phyloP scores from a whole-genome alignment of 805 yeast species.

The Candida vartiovaarae region DNA sequence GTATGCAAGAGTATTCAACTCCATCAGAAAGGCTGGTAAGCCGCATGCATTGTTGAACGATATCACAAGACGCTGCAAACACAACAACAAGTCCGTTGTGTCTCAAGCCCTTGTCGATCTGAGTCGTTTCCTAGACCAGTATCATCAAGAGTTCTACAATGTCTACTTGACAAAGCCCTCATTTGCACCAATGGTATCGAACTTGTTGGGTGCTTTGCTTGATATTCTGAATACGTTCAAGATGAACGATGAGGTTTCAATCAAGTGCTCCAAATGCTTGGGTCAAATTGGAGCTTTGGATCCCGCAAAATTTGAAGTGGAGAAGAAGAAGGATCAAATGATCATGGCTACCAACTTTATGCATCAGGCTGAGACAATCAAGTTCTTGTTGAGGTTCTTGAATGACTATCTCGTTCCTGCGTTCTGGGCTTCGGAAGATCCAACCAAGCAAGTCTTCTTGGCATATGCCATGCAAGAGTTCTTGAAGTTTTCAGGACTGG shows the following conservation, averaged over 20 bases:
- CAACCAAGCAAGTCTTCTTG: constrained; percentile 71
- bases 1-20: constrained; percentile 22
- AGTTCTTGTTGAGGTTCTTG: constrained; percentile 57
- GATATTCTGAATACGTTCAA: constrained; percentile 53
- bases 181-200: constrained; percentile 31
- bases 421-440: constrained; percentile 87
- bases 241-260: constrained; percentile 41
- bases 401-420: constrained; percentile 70
- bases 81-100: constrained; percentile 65
- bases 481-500: constrained; percentile 52
- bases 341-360: constrained; percentile 57
- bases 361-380: constrained; percentile 52
- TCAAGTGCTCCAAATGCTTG: constrained; percentile 59
- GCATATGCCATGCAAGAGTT: constrained; percentile 89
- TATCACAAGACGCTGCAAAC: constrained; percentile 46
- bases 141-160: constrained; percentile 43
- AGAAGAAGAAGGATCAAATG: constrained; percentile 33
- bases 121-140: constrained; percentile 41
- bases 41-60: constrained; percentile 38
- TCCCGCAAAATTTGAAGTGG: constrained; percentile 43
- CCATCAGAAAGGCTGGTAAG: constrained; percentile 27
- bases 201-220: constrained; percentile 44
- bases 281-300: constrained; percentile 77
- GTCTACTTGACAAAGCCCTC: constrained; percentile 31
- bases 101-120: constrained; percentile 66